These are phyloP conservation scores for Trametes polyzona DNA, from an alignment of 1,284 basidiomycete genomes.

Conservation along the genomic window DNA sequence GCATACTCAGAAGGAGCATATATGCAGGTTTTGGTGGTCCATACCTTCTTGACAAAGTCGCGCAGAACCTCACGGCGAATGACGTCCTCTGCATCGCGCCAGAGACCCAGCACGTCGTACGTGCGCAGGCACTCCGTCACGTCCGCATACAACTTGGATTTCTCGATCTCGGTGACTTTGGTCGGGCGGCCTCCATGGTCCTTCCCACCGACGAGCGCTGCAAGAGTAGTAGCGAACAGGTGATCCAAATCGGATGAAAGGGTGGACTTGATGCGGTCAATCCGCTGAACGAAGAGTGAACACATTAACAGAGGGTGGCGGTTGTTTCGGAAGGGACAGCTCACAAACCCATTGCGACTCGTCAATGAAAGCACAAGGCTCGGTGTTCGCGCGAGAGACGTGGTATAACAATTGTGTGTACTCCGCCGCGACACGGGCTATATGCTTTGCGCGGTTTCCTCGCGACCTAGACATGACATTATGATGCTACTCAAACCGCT, in stretches of 20 bases:
- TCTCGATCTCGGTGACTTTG: constrained; percentile 58
- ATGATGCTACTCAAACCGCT: too few relatives aligned
- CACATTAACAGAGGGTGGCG: constrained; percentile 12
- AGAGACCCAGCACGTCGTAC: constrained; percentile 81
- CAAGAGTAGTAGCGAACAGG: constrained; percentile 65
- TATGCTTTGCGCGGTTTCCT: constrained; percentile 78
- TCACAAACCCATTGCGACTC: constrained; percentile 84
- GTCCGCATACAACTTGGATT: constrained; percentile 62
- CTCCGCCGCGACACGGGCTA: constrained; percentile 85
- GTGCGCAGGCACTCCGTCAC: constrained; percentile 81
- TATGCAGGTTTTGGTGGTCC: too few relatives aligned
- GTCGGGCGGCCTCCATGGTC: constrained; percentile 43
- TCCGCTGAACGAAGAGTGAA: constrained; percentile 52
- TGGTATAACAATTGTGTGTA: constrained; percentile 95
- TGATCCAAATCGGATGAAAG: constrained; percentile 85
- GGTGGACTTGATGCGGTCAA: constrained; percentile 80
- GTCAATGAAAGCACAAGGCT: constrained; percentile 78
- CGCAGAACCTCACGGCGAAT: constrained; percentile 72
- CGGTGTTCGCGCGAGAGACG: constrained; percentile 75
- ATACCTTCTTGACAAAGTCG: constrained; percentile 77
- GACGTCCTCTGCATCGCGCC: constrained; percentile 87
- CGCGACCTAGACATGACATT: constrained; percentile 46
- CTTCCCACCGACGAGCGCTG: constrained; percentile 50
- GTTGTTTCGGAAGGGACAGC: constrained; percentile 25
- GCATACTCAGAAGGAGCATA: too few relatives aligned